These are phyloP conservation scores for Suillus subalutaceus DNA, from an alignment of 768 basidiomycete genomes.

Conservation along the genomic window DNA sequence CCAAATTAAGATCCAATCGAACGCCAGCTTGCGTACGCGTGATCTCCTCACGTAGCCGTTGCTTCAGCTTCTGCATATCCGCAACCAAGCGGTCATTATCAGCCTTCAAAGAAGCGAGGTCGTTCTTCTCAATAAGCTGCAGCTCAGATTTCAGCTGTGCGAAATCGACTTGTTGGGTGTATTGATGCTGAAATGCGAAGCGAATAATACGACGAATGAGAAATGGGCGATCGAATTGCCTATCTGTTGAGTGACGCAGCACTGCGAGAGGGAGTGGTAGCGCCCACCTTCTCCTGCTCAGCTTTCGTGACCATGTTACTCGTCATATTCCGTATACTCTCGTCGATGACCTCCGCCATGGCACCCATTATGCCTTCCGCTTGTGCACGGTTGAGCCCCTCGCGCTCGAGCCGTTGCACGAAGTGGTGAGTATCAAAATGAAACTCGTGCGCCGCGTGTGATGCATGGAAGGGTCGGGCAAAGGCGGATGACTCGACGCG, in stretches of 20 bases:
- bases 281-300: conserved; percentile 90
- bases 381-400: conserved; percentile 88
- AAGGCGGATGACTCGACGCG: neutral
- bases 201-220: neutral
- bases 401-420: conserved; percentile 85
- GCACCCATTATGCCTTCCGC: conserved; percentile 98
- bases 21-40: conserved; percentile 92
- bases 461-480: conserved; percentile 33
- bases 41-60: conserved; percentile 89
- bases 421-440: conserved; percentile 98
- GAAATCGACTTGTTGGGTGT: conserved; percentile 96
- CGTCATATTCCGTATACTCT: conserved; percentile 95
- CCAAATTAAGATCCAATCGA: conserved; percentile 90
- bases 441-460: conserved; percentile 46
- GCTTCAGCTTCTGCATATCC: conserved; percentile 95
- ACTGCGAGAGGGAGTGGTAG: neutral
- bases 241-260: neutral
- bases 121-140: conserved; percentile 96
- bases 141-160: conserved; percentile 96
- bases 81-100: conserved; percentile 93
- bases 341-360: conserved; percentile 96
- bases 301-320: conserved; percentile 95
- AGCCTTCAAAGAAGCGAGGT: conserved; percentile 91
- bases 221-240: neutral
- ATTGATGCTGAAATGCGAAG: conserved; percentile 64